Conservation (phyloP, 139 green algal species). For the Microglena sp. region DNA sequence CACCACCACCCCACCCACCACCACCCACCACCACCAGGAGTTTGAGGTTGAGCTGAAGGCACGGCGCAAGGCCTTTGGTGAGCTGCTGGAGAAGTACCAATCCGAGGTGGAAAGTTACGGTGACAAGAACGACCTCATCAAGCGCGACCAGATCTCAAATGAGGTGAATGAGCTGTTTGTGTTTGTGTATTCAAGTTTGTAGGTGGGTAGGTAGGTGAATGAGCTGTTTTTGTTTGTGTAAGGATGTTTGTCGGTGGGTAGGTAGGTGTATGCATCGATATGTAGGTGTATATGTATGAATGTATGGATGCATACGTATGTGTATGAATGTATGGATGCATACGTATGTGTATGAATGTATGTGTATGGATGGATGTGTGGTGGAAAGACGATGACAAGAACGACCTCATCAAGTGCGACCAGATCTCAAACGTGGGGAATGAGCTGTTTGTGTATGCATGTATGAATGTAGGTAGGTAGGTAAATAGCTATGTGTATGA, state of each 20-base stretch:
- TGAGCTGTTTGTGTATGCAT: conserved; percentile 32
- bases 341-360: neutral
- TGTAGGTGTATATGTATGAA: neutral
- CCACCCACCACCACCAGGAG: conserved; percentile 46
- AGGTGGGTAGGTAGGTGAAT: no score
- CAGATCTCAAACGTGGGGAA: conserved; percentile 15
- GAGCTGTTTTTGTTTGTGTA: no score
- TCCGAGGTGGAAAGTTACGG: conserved; percentile 30
- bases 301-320: neutral
- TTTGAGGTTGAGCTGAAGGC: conserved; percentile 44
- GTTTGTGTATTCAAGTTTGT: no score
- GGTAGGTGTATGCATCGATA: neutral
- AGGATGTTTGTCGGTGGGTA: neutral
- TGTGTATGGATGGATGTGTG: neutral
- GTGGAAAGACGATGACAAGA: no score
- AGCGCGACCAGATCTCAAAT: neutral
- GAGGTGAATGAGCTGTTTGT: no score
- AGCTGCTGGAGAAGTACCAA: conserved; percentile 41
- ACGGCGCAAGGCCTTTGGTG: conserved; percentile 37
- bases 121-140: no score
- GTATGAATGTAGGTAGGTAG: no score
- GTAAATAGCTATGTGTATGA: no score
- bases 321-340: neutral
- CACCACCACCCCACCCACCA: no score
- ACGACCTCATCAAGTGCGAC: no score